Evolutionary conservation across 495 filamentous ascomycete species (phyloP), one percentile per base, ranked within the genome.

Genomic region (Aspergillus ostianus): DNA sequence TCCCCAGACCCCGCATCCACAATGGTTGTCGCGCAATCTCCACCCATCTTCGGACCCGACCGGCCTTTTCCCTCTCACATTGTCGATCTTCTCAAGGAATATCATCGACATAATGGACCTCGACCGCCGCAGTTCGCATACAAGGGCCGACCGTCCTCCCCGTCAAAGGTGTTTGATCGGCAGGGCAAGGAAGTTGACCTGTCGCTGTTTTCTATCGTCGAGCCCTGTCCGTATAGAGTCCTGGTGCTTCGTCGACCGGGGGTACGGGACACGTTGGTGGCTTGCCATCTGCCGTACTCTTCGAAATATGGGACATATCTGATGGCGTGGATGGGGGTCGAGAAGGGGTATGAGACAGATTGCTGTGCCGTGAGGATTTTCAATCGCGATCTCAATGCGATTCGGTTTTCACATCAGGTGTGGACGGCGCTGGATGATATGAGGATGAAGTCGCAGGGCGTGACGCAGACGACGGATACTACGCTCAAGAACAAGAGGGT

Each of bases 111-210:
- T 30, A 64, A 69, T 30, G 60, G 55, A 9, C 19, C 21, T 19
- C 51, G 53, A 27, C 6, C 19, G 20, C 66, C 58, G 20, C 44
- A 6, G 32, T 36, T 36, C 32, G 32, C 50, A 8, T 66, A 57
- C 32, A 50, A 19, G 8, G 45, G 2, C n/a, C 51, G 9, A 57
- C 47, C 7, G 51, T 21, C 47, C 27, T 30, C 6, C 12, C 56
- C 30, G 15, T 67, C 52, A 47, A 60, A 56, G 32, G 47, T 59
- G 2, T 71, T 65, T 53, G 58, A 66, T 18, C 46, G 58, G 8
- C 46, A 69, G 13, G 64, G 58, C 3, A 57, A 62, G 2, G 45
- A 61, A 36, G 23, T 64, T 20, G 50, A 60, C 3, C 12, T 69
- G 0, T 62, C 66, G 3, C 23, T 48, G 15, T 44, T 58, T 48